Base-by-base conservation (phyloP, 2,329 filamentous ascomycete species). In the Claviceps purpurea region DNA sequence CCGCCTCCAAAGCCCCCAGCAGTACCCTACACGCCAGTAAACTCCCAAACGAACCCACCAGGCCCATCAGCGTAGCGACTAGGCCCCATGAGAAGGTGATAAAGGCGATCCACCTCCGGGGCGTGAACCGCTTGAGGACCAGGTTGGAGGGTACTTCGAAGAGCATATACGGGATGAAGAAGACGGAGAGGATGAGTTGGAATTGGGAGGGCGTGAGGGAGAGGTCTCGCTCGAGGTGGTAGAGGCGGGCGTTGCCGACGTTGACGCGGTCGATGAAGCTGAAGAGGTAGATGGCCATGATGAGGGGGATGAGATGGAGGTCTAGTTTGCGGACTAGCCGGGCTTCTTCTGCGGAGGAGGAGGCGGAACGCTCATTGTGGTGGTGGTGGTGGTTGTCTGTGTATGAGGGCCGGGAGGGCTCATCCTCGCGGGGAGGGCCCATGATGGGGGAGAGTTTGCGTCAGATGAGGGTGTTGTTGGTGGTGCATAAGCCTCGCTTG, bases 201-300 rank as follows among this genome's bases (percentile, higher is more conserved):
- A 85, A 90, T 61, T 89, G 82, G 44, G 74, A 73, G 3, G 77
- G 73, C 24, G 69, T 67, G 56, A 89, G 70, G 24, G 72, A 66
- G 8, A 87, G 70, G 56, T 86, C 82, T 52, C 76, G 65, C 59
- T 86, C 81, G 20, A 89, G 64, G 1, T 75, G 74, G 60, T 85
- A 86, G 2, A 87, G 70, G 3, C 78, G 73, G 14, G 83, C 84
- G 66, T 87, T 87, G 50, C 83, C 82, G 52, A 89, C 88, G 61
- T 88, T 88, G 50, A 86, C 82, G 65, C 74, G 73, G 62, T 89
- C 86, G 8, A 90, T 68, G 62, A 89, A 90, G 58, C 81, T 85
- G 58, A 89, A 81, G 14, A 89, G 73, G 62, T 91, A 91, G 16
- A 86, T 66, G 6, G 78, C 64, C 78, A 85, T 85, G 7, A 86